These are phyloP conservation scores for Quaeritorhiza haematococci DNA, from an alignment of 371 early-diverging fungal genomes.

Conservation along the genomic window DNA sequence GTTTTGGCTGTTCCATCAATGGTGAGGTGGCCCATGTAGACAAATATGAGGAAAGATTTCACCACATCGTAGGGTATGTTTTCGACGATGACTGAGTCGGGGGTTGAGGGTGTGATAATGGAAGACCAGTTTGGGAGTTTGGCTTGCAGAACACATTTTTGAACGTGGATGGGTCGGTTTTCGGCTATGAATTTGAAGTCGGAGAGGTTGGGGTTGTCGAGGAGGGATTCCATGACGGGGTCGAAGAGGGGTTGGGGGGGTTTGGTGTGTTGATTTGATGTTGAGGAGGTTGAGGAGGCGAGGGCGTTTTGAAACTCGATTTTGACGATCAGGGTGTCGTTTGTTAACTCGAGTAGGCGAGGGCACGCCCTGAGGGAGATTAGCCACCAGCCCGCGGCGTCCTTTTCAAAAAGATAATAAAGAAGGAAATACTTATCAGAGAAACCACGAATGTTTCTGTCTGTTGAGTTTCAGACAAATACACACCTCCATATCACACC, in stretches of 20 bases:
- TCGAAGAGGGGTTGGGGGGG: not conserved
- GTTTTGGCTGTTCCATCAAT: not conserved
- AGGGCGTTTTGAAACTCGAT: constrained; percentile 5
- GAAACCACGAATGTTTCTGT: no score
- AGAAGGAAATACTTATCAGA: no score
- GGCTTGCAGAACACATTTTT: constrained; percentile 9
- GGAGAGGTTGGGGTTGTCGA: constrained; percentile 10
- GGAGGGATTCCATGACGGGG: constrained; percentile 5
- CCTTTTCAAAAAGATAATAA: no score
- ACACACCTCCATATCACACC: constrained; percentile 12
- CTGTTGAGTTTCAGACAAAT: no score
- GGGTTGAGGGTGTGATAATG: no score
- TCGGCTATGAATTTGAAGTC: constrained; percentile 7
- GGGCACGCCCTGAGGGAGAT: constrained; percentile 7
- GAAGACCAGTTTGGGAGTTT: constrained; percentile 8
- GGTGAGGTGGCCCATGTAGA: constrained; percentile 3
- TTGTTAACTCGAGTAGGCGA: constrained; percentile 14
- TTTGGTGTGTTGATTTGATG: not conserved
- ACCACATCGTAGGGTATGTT: constrained; percentile 1
- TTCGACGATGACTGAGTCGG: not conserved
- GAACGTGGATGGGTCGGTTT: constrained; percentile 10
- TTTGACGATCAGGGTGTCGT: constrained; percentile 14
- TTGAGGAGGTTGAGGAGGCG: not conserved
- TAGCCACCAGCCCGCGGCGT: constrained; percentile 11
- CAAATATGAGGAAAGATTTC: not conserved